Conservation (phyloP, 1,284 basidiomycete species). For the Gymnopus androsaceus region DNA sequence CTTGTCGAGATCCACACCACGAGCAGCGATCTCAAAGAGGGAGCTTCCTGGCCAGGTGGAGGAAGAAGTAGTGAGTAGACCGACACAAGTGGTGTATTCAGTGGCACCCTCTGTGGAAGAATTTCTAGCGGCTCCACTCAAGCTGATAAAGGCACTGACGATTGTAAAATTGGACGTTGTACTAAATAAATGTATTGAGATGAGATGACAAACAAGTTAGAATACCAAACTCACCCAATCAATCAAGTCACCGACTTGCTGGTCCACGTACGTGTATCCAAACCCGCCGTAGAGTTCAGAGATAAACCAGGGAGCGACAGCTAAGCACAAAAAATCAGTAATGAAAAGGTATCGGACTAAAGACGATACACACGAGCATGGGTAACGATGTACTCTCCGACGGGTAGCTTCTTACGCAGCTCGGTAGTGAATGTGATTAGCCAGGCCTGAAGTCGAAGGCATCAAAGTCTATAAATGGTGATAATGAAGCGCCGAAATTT, state of each 20-base stretch:
- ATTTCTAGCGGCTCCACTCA: conserved; percentile 1
- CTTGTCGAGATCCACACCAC: conserved; percentile 44
- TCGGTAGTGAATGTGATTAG: conserved; percentile 44
- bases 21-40: conserved; percentile 50
- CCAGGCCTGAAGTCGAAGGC: conserved; percentile 46
- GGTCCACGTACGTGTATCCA: conserved; percentile 13
- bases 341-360: neutral
- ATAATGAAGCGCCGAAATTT: too few species aligned
- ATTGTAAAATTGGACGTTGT: conserved; percentile 33
- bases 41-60: conserved; percentile 48
- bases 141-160: conserved; percentile 25
- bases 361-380: conserved; percentile 39
- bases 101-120: conserved; percentile 49
- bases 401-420: conserved; percentile 46
- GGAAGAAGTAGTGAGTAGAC: conserved; percentile 54
- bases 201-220: neutral
- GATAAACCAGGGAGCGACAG: conserved; percentile 37
- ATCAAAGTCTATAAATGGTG: conserved; percentile 32
- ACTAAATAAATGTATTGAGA: neutral
- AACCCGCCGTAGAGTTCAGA: conserved; percentile 37
- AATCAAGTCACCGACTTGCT: conserved; percentile 20
- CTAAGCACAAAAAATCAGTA: conserved; percentile 1
- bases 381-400: conserved; percentile 42
- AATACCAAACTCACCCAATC: conserved; percentile 25
- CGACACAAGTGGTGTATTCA: conserved; percentile 59